phyloP scores from a whole-genome alignment of 1,284 basidiomycete genomes.

The Stereum hirsutum region DNA sequence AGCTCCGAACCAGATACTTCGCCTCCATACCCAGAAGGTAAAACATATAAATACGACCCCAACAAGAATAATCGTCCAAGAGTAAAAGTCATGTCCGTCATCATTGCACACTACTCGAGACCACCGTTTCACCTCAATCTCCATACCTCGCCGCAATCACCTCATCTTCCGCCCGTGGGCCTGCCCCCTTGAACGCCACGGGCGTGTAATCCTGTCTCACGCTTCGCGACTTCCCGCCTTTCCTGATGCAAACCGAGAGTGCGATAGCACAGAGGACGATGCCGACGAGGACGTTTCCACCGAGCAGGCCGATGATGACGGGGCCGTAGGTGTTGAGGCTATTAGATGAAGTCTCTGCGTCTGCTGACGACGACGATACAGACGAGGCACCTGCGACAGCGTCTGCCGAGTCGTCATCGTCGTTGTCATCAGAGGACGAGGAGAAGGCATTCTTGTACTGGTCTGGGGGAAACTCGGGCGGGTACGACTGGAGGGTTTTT shows the following conservation, averaged over 20 bases:
- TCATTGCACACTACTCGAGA: too few relatives aligned
- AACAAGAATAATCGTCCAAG: too few relatives aligned
- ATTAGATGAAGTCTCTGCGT: not conserved
- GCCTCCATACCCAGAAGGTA: too few relatives aligned
- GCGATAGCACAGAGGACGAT: slow-evolving; percentile 1
- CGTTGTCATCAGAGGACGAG: too few relatives aligned
- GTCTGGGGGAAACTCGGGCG: not conserved
- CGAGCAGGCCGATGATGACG: slow-evolving; percentile 2
- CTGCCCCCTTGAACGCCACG: not conserved
- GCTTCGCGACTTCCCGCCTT: too few relatives aligned
- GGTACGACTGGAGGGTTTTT: not conserved
- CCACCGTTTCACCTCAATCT: too few relatives aligned
- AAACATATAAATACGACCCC: too few relatives aligned
- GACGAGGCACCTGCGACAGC: too few relatives aligned
- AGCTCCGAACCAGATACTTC: too few relatives aligned
- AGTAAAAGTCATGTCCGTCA: too few relatives aligned
- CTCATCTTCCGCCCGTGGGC: not conserved
- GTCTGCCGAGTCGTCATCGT: too few relatives aligned
- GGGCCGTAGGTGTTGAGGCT: not conserved
- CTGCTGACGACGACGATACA: not conserved
- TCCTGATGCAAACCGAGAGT: not conserved
- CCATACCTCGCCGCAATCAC: not conserved
- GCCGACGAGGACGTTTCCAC: slow-evolving; percentile 1
- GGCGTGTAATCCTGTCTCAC: not conserved
- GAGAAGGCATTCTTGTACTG: not conserved